Evolutionary conservation across 768 basidiomycete species (phyloP), one percentile per base, ranked within the genome.

Genomic region (Boletus speciosus): DNA sequence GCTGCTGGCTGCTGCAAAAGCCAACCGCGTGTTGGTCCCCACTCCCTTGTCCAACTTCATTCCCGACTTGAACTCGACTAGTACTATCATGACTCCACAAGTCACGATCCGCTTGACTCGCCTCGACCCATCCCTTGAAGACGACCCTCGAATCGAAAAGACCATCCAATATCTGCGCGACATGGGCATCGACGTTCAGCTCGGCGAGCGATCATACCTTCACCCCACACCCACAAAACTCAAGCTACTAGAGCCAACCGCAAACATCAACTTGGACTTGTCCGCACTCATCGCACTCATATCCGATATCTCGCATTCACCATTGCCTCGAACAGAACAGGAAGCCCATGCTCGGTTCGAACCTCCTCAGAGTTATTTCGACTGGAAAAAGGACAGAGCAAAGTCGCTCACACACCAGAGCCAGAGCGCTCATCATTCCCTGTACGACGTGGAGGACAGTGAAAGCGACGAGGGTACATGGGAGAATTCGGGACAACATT

Each of bases 231-330:
- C 34, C 3, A 4, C 40, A 31, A 34, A 19, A 60, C 29, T 44
- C 54, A 55, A 56, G 36, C 36, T 31, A 9, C 66, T 79, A 36
- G 52, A 66, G 10, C 88, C 86, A 1, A 88, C 87, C 0, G 61
- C 61, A 6, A 72, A 77, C 45, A 76, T 96, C 69, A 90, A 93
- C 59, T 78, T 94, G 34, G 93, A 96, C 64, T 76, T 96, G 11
- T 93, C 90, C 1, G 78, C 88, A 1, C 79, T 96, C 43, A 87
- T 96, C 50, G 92, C 93, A 0, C 78, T 94, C 29, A 79, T 90
- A 40, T 91, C 89, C 11, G 90, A 92, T 57, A 82, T 91, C 48
- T 86, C 88, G 0, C 92, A 94, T 67, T 76, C 84, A 0, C 75
- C 78, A 1, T 73, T 92, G 0, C 93, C 92, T 0, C 39, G 55